Conservation (phyloP, 2,329 filamentous ascomycete genomes). For the Aspergillus vadensis region DNA sequence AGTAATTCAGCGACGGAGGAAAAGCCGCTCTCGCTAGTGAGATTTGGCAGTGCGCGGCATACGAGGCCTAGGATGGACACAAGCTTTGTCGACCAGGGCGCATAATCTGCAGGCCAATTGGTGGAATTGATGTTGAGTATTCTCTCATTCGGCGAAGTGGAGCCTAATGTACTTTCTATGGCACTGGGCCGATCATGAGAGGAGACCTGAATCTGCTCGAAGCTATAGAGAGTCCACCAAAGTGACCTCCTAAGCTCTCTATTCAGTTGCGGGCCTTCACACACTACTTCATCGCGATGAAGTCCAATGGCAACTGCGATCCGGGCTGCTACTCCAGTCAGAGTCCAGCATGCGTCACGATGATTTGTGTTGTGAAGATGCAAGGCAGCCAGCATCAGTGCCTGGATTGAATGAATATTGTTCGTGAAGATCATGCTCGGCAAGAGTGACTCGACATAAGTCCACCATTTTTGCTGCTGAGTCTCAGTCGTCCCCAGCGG, state of each 20-base stretch:
- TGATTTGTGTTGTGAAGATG: background rate
- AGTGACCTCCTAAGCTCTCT: background rate
- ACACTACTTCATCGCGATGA: background rate
- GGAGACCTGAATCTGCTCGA: background rate
- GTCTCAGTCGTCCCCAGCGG: background rate
- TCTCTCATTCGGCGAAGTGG: background rate
- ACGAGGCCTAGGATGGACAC: background rate
- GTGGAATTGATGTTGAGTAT: background rate
- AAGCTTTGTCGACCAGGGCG: background rate
- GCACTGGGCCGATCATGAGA: background rate
- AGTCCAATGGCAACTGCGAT: background rate
- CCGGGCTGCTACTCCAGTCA: background rate
- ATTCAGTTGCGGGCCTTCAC: background rate
- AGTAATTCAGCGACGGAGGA: background rate
- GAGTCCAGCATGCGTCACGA: background rate
- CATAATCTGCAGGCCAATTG: background rate
- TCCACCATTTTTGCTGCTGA: background rate
- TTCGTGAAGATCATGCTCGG: background rate
- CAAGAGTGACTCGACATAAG: background rate
- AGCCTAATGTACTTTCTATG: background rate
- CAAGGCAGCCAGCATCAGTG: background rate
- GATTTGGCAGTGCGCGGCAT: background rate
- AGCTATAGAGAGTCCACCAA: background rate
- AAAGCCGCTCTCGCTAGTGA: background rate
- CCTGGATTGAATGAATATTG: background rate